Percentiles rank a stretch among this genome's conserved stretches.
phyloP scores from a whole-genome alignment of 164 flowering plant species.

The Vitis amurensis region DNA sequence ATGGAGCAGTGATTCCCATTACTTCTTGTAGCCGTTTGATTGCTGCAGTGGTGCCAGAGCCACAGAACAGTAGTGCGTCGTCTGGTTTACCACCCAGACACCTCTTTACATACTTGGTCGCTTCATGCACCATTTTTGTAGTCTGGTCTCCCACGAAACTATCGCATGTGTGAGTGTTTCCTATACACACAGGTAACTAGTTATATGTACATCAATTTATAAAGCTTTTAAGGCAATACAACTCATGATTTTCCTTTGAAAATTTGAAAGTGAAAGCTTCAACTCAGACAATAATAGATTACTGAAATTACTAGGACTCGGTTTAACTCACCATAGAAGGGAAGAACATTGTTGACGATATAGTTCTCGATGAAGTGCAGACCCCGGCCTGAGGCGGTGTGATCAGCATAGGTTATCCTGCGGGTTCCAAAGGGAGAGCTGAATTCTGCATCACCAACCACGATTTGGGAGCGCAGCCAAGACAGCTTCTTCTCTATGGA shows the following conservation, averaged over 20 bases:
- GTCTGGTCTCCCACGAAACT: conserved; percentile 56
- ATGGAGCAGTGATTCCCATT: conserved; percentile 53
- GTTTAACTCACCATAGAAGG: conserved; percentile 3
- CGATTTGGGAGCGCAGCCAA: conserved; percentile 10
- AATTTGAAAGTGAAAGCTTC: too few relatives aligned
- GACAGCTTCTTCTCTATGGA: conserved; percentile 4
- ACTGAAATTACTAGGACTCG: too few relatives aligned
- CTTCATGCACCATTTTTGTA: conserved; percentile 49
- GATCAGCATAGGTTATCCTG: conserved; percentile 14
- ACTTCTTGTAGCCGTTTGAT: conserved; percentile 69
- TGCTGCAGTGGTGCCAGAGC: conserved; percentile 61
- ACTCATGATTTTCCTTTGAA: too few relatives aligned
- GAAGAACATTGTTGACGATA: conserved; percentile 10
- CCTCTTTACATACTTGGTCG: conserved; percentile 48
- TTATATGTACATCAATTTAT: too few relatives aligned
- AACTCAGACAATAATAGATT: too few relatives aligned
- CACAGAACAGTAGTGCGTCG: conserved; percentile 57
- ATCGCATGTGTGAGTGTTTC: conserved; percentile 64
- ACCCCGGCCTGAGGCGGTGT: conserved; percentile 20
- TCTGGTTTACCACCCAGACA: conserved; percentile 49
- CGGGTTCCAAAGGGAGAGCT: conserved; percentile 15
- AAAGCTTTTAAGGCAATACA: too few relatives aligned
- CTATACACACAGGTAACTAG: conserved; percentile 17
- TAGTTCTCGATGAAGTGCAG: conserved; percentile 9
- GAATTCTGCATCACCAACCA: conserved; percentile 8